Evolutionary conservation across 345 rosid species (phyloP), one percentile per base, ranked within the genome.

Genomic region (Raphanus sativus): DNA sequence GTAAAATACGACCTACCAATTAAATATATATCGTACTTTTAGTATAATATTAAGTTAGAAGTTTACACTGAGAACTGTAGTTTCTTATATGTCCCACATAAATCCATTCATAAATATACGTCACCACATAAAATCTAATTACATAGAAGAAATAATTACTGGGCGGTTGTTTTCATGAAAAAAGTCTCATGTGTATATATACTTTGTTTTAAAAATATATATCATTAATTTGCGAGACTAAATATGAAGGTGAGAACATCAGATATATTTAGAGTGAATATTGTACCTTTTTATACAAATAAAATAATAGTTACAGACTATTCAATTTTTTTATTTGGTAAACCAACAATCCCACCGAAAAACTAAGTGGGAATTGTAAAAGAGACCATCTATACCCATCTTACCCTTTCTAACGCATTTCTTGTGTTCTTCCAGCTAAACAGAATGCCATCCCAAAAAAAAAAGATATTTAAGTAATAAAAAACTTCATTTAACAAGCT

Each of bases 311-410:
- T 76, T 85, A 83, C 86, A 85, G 56, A 77, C 78, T 84, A 81
- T 70, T 70, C 15, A 21, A 21, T 58, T 65, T 65, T 71, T 81
- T 40, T 40, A 10, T 40, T 10, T 10, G 3, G 65, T 60, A 78
- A 80, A 74, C 82, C 70, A 68, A 81, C 83, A 83, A 84, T 76
- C 89, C 95, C 95, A 84, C 84, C 83, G 86, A 89, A 90, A 89
- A 92, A 81, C 77, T 78, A 84, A 80, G 89, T 86, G 88, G 68
- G 70, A 29, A 36, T 83, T 83, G 74, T 70, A 76, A 67, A 75
- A 30, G 55, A 69, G 77, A 55, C 66, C 40, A 38, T 54, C 70
- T 79, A 68, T 74, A 68, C 62, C 64, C 77, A 60, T 66, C n/a
- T 66, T 78, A 58, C 73, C 77, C 29, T 77, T 77, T 71, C 52